Evolutionary conservation across 2,329 filamentous ascomycete genomes (phyloP).

Genomic region (Cercospora nicotianae): DNA sequence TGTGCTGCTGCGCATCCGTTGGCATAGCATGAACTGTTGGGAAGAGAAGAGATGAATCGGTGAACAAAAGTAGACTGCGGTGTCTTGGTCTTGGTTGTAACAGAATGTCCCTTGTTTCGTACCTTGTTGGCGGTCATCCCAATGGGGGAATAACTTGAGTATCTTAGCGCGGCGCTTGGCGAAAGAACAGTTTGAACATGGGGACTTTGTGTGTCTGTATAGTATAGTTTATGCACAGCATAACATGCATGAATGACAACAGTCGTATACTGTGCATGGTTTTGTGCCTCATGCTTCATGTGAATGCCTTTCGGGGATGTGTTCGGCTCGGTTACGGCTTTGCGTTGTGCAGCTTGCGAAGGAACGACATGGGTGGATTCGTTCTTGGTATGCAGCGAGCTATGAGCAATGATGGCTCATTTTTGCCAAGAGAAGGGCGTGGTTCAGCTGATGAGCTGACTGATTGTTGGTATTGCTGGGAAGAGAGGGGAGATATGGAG

Average conservation of each 20-base stretch:
- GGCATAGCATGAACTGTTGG: not conserved
- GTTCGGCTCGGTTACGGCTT: not conserved
- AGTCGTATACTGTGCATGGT: not conserved
- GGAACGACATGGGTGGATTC: not conserved
- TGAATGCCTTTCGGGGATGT: too few relatives aligned
- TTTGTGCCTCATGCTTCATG: not conserved
- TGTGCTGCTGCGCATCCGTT: not conserved
- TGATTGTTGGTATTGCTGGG: not conserved
- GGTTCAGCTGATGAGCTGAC: not conserved
- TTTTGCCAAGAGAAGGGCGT: not conserved
- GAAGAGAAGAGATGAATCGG: not conserved
- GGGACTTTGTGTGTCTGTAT: not conserved
- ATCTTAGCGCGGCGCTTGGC: constrained; percentile 5
- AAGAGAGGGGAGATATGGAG: not conserved
- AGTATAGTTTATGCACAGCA: not conserved
- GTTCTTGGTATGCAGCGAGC: not conserved
- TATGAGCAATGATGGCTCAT: constrained; percentile 5
- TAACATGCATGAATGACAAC: not conserved
- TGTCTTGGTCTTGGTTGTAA: not conserved
- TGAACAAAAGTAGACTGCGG: not conserved
- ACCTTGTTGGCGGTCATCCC: constrained; percentile 1
- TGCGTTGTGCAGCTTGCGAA: not conserved
- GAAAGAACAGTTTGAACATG: not conserved
- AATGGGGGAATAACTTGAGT: not conserved
- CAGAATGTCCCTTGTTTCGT: not conserved